phyloP scores from a whole-genome alignment of 495 filamentous ascomycete genomes.

The Aspergillus saccharolyticus region DNA sequence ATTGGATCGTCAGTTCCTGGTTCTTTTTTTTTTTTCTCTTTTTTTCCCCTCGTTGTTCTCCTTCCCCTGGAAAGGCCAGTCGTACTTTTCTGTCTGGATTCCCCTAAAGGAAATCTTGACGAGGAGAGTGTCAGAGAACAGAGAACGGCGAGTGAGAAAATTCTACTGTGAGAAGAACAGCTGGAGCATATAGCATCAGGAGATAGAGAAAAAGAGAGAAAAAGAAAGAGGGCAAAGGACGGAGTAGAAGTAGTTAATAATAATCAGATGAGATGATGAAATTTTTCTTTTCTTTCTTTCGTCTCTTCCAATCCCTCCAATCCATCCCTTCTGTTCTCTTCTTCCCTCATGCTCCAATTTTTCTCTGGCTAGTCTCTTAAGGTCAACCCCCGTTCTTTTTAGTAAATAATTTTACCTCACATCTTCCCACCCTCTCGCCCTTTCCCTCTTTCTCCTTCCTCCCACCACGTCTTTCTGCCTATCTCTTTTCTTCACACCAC shows the following conservation, averaged over 20 bases:
- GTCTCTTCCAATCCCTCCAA: background rate
- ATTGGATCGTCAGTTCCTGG: slow-evolving; percentile 1
- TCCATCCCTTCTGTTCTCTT: background rate
- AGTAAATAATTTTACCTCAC: slow-evolving; percentile 47
- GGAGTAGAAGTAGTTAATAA: background rate
- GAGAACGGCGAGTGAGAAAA: background rate
- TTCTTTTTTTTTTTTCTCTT: slow-evolving; percentile 11
- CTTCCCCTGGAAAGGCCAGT: slow-evolving; percentile 4
- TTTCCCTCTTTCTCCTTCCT: slow-evolving; percentile 24
- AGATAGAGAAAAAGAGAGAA: background rate
- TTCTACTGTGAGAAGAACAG: background rate
- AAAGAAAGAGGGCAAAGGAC: background rate
- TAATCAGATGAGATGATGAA: slow-evolving; percentile 2
- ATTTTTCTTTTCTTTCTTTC: background rate
- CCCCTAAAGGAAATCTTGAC: background rate
- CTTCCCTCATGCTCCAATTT: background rate
- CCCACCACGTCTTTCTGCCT: slow-evolving; percentile 20
- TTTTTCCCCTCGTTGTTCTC: slow-evolving; percentile 7
- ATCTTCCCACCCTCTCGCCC: slow-evolving; percentile 26
- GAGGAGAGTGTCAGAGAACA: background rate
- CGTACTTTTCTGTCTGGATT: too few species aligned
- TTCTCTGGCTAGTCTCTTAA: slow-evolving; percentile 2
- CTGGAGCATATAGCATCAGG: background rate
- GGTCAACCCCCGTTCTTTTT: slow-evolving; percentile 29
- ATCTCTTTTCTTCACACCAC: too few species aligned